Evolutionary conservation across 495 filamentous ascomycete species (phyloP).

Genomic region (Pseudomonodictys pantanalensis): DNA sequence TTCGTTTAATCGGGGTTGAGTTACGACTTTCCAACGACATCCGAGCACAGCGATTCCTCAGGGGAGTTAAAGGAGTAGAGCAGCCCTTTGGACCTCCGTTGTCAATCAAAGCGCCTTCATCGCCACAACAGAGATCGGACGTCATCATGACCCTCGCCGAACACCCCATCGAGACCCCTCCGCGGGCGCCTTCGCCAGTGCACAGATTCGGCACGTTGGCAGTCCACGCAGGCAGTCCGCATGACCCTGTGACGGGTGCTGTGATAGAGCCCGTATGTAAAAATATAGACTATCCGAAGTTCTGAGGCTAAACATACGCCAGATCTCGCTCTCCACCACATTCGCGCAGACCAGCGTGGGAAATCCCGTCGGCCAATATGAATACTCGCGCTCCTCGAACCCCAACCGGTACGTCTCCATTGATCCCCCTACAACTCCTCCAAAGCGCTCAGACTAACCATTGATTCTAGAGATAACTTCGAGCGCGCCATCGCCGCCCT

Average conservation of each 20-base stretch:
- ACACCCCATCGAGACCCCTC: conserved; percentile 57
- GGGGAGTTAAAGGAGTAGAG: no score
- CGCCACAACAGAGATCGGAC: neutral
- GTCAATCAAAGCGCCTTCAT: no score
- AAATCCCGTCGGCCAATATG: conserved; percentile 77
- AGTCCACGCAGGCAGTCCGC: conserved; percentile 86
- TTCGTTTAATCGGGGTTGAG: no score
- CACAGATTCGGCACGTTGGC: conserved; percentile 86
- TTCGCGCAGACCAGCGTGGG: conserved; percentile 85
- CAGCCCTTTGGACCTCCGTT: no score
- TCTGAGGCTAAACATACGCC: neutral
- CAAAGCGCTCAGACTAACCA: neutral
- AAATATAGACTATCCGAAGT: neutral
- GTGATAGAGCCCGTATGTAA: conserved; percentile 77
- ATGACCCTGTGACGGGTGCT: conserved; percentile 87
- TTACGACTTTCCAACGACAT: no score
- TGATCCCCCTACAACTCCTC: neutral
- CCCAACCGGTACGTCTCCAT: conserved; percentile 65
- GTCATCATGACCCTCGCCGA: conserved; percentile 43
- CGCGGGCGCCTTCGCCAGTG: conserved; percentile 56
- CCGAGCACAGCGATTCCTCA: no score
- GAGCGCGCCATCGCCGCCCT: conserved; percentile 87
- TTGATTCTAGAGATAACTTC: conserved; percentile 66
- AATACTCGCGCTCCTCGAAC: conserved; percentile 89
- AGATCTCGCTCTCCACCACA: conserved; percentile 94